Evolutionary conservation across 1,284 basidiomycete species (phyloP), one percentile per base, ranked within the genome.

Genomic region (Schizophyllum amplum): DNA sequence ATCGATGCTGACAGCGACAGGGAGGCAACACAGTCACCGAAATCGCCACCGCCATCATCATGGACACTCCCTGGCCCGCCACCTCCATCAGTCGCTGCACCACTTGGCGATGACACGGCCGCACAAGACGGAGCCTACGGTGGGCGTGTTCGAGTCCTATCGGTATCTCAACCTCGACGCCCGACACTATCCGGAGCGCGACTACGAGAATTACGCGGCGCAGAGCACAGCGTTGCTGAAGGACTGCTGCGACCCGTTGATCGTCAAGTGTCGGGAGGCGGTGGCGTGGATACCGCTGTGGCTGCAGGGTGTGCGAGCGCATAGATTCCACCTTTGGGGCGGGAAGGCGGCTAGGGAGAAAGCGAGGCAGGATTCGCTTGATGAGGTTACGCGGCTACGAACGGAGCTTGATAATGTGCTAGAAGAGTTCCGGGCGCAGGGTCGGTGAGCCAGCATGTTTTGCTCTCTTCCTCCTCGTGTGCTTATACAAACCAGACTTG

Each of bases 111-210:
- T 71, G 26, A 62, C 65, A 50, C 73, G 65, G 52, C 33, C 33
- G 33, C 57, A 62, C 24, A 72, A 64, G 60, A 60, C 57, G 24
- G 82, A 90, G 66, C 75, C 80, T 33, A 83, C 82, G 0, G 92
- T 94, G 0, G 92, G 90, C 0, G 82, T 91, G 7, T 92, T 92
- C 63, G 91, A 94, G 69, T 83, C 81, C 11, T 84, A 89, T 64
- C 73, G 83, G 33, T 93, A 92, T 66, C 77, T 92, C 64, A 83
- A 92, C 61, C 72, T 93, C 4, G 91, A 94, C 66, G 77, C 81
- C 15, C 78, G 71, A 9, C 73, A 76, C 49, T 69, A 83, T 27
- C 68, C 72, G n/a, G 79, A 84, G 56, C 79, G 78, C 0, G 72
- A 80, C 63, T 74, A 77, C 4, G 77, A 79, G 21, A 70, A 74